Evolutionary conservation across 202 grass and related monocot genomes (phyloP), one percentile per base, ranked within the genome.

Genomic region (Digitaria exilis): DNA sequence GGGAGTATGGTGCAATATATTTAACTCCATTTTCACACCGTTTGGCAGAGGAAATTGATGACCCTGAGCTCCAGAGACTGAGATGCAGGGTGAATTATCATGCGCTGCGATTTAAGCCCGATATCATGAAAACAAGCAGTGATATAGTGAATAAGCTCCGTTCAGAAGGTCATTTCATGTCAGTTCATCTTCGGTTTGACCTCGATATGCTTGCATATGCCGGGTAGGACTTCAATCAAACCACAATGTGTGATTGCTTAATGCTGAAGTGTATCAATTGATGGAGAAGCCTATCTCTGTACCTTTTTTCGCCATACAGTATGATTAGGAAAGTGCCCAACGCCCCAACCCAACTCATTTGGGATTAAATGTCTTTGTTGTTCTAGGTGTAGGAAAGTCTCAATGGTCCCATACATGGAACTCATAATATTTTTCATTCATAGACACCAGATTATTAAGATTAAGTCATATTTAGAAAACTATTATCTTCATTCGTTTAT

Each of bases 171-270:
- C 95, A 91, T 85, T 97, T 94, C 67, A 91, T 97, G 90, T 94
- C 95, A 73, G 91, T 97, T 85, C 95, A 97, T 88, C 90, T 94
- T 84, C 78, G 92, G 12, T 97, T 97, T 61, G 95, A 97, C 88
- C 92, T 97, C 92, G 95, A 97, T 83, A 94, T 94, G 95, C 88
- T 97, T 86, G 88, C 92, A 84, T 97, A 93, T 92, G 92, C 95
- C 82, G 92, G 95, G 95, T 97, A 92, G 52, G 39, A 51, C 58
- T 35, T 65, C 64, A 50, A 84, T 11, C 44, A 62, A 34, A 82
- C 75, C 19, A 59, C 54, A 43, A 9, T 52, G 8, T 28, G 48
- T 45, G 39, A 56, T 42, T 58, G 21, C 24, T 48, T 26, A 73
- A 43, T 82, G 26, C 46, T 82, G 26, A 73, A 78, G 7, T 45